Percentiles rank a stretch among this genome's conserved stretches.
Evolutionary conservation across 495 filamentous ascomycete genomes (phyloP).

Genomic region (Baudoinia panamericana): DNA sequence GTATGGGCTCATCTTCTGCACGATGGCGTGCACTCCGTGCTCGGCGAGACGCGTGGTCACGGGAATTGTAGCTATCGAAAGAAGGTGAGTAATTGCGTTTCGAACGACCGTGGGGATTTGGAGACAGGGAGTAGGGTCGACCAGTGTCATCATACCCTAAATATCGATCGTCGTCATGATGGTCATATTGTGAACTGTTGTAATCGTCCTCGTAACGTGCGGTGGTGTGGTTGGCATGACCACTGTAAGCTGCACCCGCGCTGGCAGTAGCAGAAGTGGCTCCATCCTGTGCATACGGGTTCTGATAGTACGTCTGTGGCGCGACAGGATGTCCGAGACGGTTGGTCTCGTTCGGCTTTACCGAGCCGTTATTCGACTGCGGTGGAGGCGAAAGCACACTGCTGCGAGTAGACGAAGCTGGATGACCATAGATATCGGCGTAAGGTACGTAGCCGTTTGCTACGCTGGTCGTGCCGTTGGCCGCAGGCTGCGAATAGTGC

Average conservation of each 20-base stretch:
- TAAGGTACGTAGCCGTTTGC: constrained; percentile 14
- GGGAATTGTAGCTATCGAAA: neutral
- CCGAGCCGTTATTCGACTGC: constrained; percentile 4
- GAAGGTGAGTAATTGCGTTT: constrained; percentile 4
- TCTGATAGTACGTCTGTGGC: constrained; percentile 15
- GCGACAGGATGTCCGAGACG: neutral
- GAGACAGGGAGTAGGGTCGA: neutral
- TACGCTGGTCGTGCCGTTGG: neutral
- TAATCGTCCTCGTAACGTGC: neutral
- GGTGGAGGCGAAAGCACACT: too few species aligned
- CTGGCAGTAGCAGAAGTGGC: constrained; percentile 2
- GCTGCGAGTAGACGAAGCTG: too few species aligned
- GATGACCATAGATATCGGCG: constrained; percentile 15
- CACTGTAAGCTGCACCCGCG: constrained; percentile 1
- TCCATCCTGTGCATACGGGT: constrained; percentile 11
- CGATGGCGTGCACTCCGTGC: constrained; percentile 2
- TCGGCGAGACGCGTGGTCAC: neutral
- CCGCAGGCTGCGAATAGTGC: neutral
- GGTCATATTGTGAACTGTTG: neutral
- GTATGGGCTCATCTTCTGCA: constrained; percentile 1
- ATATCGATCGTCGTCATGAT: constrained; percentile 3
- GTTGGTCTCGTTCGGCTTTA: neutral
- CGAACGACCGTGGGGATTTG: neutral
- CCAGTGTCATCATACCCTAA: constrained; percentile 3
- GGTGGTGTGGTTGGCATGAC: neutral